Evolutionary conservation across 306 rosid genomes (phyloP).

Genomic region (Lablab purpureus): DNA sequence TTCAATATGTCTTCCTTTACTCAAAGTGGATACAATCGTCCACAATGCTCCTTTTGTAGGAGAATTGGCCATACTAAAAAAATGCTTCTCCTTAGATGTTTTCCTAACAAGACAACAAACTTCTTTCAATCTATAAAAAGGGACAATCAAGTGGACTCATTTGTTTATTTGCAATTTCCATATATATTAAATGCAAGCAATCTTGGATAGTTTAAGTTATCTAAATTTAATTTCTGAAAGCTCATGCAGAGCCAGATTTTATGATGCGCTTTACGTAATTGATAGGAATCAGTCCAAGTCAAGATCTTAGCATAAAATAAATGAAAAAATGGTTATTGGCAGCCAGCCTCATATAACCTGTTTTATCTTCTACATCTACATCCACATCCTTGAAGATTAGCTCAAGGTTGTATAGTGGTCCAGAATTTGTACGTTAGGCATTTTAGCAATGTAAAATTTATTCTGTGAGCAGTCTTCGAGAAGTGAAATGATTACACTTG

Average conservation of each 20-base stretch:
- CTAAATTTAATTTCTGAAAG: neutral
- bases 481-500: neutral
- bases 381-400: slow-evolving; percentile 2
- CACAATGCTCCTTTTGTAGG: too few relatives aligned
- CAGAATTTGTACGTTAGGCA: neutral
- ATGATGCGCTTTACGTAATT: neutral
- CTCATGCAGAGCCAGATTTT: neutral
- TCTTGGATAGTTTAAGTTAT: slow-evolving; percentile 13
- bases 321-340: neutral
- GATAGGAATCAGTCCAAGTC: slow-evolving; percentile 11
- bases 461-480: neutral
- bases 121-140: too few relatives aligned
- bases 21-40: too few relatives aligned
- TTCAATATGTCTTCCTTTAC: too few relatives aligned
- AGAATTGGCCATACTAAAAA: too few relatives aligned
- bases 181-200: neutral
- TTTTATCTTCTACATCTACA: neutral
- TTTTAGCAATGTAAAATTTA: neutral
- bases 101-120: too few relatives aligned
- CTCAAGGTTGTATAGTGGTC: neutral
- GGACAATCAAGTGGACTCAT: too few relatives aligned
- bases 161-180: neutral
- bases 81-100: too few relatives aligned
- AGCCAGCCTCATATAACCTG: neutral
- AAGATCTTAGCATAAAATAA: slow-evolving; percentile 19